Evolutionary conservation across 106 monocot genomes (phyloP).

Genomic region (Dendrobium chrysotoxum): DNA sequence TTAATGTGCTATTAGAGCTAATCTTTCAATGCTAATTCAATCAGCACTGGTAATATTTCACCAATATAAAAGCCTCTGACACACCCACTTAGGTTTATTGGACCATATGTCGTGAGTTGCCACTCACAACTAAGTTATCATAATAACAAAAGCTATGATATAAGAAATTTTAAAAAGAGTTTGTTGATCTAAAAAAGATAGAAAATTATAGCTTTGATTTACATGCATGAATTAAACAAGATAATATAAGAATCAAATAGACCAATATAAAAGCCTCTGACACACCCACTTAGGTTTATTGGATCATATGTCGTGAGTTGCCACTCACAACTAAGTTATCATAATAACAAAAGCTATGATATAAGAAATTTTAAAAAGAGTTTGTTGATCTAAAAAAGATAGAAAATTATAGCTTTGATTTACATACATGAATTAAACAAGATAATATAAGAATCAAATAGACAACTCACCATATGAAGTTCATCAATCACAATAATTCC

Average conservation of each 20-base stretch:
- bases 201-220: too few species aligned
- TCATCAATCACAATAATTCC: constrained; percentile 99
- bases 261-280: not conserved
- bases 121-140: not conserved
- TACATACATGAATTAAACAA: not conserved
- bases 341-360: too few species aligned
- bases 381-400: not conserved
- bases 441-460: not conserved
- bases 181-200: too few species aligned
- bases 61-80: not conserved
- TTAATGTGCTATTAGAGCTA: not conserved
- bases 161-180: not conserved
- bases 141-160: too few species aligned
- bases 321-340: not conserved
- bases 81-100: not conserved
- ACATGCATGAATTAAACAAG: too few species aligned
- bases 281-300: not conserved
- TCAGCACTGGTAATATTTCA: not conserved
- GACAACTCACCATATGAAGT: constrained; percentile 84
- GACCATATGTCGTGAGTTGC: not conserved
- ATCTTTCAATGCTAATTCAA: not conserved
- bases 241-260: too few species aligned
- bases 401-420: too few species aligned
- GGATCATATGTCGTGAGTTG: not conserved
- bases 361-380: not conserved